Conservation (phyloP, 768 basidiomycete species). For the Clavaria fumosa region DNA sequence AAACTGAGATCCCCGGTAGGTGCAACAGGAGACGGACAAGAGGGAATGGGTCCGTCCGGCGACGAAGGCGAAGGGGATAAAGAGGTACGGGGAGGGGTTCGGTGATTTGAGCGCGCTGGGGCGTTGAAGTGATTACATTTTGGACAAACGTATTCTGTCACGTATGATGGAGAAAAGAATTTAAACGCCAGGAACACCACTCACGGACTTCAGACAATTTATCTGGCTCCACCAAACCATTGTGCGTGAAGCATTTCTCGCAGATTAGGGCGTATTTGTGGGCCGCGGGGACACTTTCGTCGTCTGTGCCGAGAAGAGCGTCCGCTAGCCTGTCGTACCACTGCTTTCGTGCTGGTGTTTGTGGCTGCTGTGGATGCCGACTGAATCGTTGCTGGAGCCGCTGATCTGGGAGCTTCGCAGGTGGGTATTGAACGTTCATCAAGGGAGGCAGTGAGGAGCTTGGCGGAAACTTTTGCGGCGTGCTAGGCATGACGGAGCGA, state of each 20-base stretch:
- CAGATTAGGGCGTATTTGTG: slow-evolving; percentile 80
- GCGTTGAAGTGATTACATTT: slow-evolving; percentile 79
- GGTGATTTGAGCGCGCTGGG: slow-evolving; percentile 23
- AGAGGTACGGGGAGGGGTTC: neutral
- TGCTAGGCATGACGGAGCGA: slow-evolving; percentile 18
- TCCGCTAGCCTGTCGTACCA: slow-evolving; percentile 87
- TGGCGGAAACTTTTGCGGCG: slow-evolving; percentile 16
- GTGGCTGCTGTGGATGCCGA: slow-evolving; percentile 16
- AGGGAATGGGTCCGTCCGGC: no score
- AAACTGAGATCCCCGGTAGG: no score
- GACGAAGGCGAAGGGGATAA: neutral
- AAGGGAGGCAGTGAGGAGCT: slow-evolving; percentile 17
- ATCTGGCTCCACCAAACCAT: slow-evolving; percentile 73
- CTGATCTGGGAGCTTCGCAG: neutral
- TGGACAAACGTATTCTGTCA: slow-evolving; percentile 67
- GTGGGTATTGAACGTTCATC: neutral
- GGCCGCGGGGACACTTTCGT: slow-evolving; percentile 41
- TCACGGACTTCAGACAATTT: slow-evolving; percentile 72
- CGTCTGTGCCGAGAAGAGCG: slow-evolving; percentile 71
- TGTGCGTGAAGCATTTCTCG: slow-evolving; percentile 74
- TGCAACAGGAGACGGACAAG: no score
- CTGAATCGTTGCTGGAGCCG: neutral
- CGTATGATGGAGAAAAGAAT: slow-evolving; percentile 4
- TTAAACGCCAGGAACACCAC: slow-evolving; percentile 17
- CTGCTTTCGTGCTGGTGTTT: slow-evolving; percentile 43